Base-by-base conservation (phyloP, 192 early-diverging fungal genomes). In the Phycomyces blakesleeanus region DNA sequence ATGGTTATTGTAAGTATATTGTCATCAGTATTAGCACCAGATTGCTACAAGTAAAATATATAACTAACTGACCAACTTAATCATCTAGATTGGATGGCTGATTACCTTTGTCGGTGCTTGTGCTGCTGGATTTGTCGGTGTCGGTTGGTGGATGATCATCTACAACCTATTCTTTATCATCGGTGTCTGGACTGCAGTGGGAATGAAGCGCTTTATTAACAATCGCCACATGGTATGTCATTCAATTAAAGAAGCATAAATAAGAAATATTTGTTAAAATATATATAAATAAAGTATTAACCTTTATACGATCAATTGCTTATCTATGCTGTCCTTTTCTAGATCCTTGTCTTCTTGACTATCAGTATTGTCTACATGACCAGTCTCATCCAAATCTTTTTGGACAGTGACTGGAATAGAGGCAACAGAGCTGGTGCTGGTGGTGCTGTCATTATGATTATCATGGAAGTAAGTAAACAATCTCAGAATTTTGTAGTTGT, bases 111-210 rank as follows among this genome's bases (percentile, higher is more conserved):
- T 66, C 18, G 71, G 64, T 26, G 53, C 54, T 27, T 72, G 71
- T 51, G 58, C 61, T 29, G 65, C 16, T 21, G 41, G 51, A 26
- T 9, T 42, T 9, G 12, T 50, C 18, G 54, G 58, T 52, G 64
- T 66, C 1, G 16, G 27, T 16, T 72, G 71, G 71, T 72, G 71
- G 71, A 58, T 66, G 29, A 58, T 72, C 50, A 59, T 72, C 22
- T 72, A 52, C 20, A 59, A 69, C 18, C 56, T 69, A 11, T 15
- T 63, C 7, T 49, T 69, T 59, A 27, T 69, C 15, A 47, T 62
- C 11, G 61, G 50, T 21, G 47, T 63, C 16, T 47, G 62, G 2
- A 20, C 55, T 10, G 26, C 59, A 16, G 55, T 71, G 7, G 27
- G 51, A 1, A 40, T 26, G 0, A 50, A 54, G 40, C 34, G 38